Evolutionary conservation across 108 stramenopile species (phyloP).

Genomic region (Skeletonema grethae): DNA sequence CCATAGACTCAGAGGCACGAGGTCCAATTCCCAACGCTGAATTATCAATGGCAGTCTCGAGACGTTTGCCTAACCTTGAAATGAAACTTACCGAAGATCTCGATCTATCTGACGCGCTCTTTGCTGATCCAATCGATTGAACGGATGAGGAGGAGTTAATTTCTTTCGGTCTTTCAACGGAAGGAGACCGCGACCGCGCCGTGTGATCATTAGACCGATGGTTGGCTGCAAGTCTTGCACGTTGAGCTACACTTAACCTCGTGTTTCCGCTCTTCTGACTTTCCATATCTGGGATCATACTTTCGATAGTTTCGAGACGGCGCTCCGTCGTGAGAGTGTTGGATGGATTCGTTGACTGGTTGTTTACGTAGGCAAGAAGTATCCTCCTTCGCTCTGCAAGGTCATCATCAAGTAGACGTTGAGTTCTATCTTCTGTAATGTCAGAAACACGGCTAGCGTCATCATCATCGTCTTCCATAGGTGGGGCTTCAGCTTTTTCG

Average conservation of each 20-base stretch:
- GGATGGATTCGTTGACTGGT: slow-evolving; percentile 22
- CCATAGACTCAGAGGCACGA: slow-evolving; percentile 5
- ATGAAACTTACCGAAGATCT: slow-evolving; percentile 34
- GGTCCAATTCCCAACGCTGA: slow-evolving; percentile 41
- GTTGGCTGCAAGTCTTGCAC: slow-evolving; percentile 72
- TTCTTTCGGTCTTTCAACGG: slow-evolving; percentile 2
- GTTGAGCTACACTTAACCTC: slow-evolving; percentile 70
- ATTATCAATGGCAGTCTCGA: slow-evolving; percentile 51
- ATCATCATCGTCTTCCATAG: slow-evolving; percentile 59
- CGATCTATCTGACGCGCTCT: slow-evolving; percentile 7
- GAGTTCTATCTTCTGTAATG: slow-evolving; percentile 85
- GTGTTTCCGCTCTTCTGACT: slow-evolving; percentile 24
- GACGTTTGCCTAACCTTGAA: slow-evolving; percentile 36
- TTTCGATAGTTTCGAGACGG: slow-evolving; percentile 46
- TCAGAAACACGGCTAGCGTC: slow-evolving; percentile 77
- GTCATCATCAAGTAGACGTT: slow-evolving; percentile 66
- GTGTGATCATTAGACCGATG: slow-evolving; percentile 52
- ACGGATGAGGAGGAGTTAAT: not conserved
- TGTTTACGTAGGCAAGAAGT: slow-evolving; percentile 43
- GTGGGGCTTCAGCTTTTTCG: not conserved
- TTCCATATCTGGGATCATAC: slow-evolving; percentile 26
- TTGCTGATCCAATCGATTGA: not conserved
- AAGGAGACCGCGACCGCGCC: slow-evolving; percentile 30
- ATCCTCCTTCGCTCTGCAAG: slow-evolving; percentile 56
- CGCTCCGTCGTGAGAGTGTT: slow-evolving; percentile 36